Evolutionary conservation across 1,139 yeast genomes (phyloP).

Genomic region (Torulaspora globosa): DNA sequence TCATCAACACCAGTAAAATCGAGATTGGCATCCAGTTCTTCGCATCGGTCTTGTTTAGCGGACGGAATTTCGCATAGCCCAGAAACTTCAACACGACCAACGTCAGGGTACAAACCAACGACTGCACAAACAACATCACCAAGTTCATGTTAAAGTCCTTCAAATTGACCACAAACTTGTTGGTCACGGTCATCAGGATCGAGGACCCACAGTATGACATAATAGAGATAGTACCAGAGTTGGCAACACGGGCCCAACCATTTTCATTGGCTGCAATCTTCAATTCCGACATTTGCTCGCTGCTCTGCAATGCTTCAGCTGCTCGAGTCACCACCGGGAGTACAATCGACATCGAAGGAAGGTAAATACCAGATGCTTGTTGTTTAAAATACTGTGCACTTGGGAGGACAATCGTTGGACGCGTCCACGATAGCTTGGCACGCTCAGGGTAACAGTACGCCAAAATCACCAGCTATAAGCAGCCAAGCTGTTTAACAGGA

Average conservation of each 20-base stretch:
- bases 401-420: neutral
- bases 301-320: neutral
- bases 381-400: neutral
- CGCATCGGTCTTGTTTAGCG: constrained; percentile 81
- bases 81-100: constrained; percentile 66
- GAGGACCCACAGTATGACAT: constrained; percentile 86
- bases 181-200: constrained; percentile 95
- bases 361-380: neutral
- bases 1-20: constrained; percentile 81
- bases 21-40: constrained; percentile 96
- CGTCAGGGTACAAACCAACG: constrained; percentile 72
- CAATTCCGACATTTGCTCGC: constrained; percentile 29
- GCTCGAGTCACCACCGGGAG: neutral
- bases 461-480: neutral
- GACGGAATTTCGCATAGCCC: constrained; percentile 80
- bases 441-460: neutral
- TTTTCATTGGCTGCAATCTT: constrained; percentile 28
- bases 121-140: constrained; percentile 76
- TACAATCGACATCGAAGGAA: neutral
- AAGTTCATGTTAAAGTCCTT: constrained; percentile 84
- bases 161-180: constrained; percentile 87
- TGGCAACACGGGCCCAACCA: constrained; percentile 41
- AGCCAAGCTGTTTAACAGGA: neutral
- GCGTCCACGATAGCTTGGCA: neutral
- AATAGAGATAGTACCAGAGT: constrained; percentile 84